Percentiles rank a stretch among this genome's conserved stretches.
These are phyloP conservation scores for Pseudogymnoascus sp. DNA, from an alignment of 2,329 filamentous ascomycete species.

Conservation along the genomic window DNA sequence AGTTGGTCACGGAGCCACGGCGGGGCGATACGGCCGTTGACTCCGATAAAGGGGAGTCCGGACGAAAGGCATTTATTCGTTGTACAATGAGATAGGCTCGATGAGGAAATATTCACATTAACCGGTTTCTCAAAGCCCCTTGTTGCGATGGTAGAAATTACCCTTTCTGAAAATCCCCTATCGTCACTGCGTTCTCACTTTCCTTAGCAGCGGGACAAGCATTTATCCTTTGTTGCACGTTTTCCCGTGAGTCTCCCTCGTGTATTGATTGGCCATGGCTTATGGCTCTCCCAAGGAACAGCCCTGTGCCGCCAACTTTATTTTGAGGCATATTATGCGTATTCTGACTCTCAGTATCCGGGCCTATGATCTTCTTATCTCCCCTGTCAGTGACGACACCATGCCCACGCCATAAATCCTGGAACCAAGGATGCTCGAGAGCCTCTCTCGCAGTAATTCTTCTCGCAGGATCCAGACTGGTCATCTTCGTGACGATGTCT, in stretches of 20 bases:
- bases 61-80: background rate
- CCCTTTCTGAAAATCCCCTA: background rate
- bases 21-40: background rate
- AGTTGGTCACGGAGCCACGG: background rate
- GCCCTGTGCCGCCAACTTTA: background rate
- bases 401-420: slow-evolving; percentile 22
- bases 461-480: slow-evolving; percentile 33
- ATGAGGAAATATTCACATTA: background rate
- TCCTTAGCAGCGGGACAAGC: background rate
- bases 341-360: background rate
- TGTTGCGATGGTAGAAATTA: background rate
- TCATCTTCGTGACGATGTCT: slow-evolving; percentile 34
- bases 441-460: slow-evolving; percentile 35
- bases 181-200: background rate
- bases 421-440: slow-evolving; percentile 28
- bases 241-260: background rate
- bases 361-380: background rate
- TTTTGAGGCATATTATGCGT: background rate
- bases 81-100: background rate
- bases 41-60: background rate
- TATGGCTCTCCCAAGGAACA: background rate
- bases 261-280: background rate
- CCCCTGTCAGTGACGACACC: background rate
- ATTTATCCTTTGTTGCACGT: background rate
- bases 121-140: background rate